A percentile compares a stretch with the other conserved stretches of the same genome.
Conservation (phyloP, 208 protist species). For the Leishmania martiniquensis region DNA sequence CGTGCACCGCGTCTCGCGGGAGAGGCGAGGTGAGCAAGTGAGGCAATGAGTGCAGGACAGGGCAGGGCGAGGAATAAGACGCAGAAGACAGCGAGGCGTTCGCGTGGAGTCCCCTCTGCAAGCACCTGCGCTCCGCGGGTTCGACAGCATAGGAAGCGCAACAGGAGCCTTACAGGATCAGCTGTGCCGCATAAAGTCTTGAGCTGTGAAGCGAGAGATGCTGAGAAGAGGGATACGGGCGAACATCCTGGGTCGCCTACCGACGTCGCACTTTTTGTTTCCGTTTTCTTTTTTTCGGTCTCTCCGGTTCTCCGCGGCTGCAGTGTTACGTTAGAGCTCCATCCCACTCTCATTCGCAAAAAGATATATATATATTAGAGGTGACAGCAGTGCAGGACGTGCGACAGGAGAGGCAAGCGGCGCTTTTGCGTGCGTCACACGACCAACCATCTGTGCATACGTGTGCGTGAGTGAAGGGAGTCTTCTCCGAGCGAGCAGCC, state of each 20-base stretch:
- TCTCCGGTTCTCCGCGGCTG: neutral
- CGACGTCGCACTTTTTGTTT: neutral
- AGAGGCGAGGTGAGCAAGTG: neutral
- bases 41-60: neutral
- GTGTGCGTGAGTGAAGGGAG: too few species aligned
- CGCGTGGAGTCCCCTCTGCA: neutral
- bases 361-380: too few species aligned
- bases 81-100: neutral
- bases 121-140: neutral
- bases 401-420: neutral
- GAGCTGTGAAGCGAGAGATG: neutral
- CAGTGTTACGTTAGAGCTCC: neutral
- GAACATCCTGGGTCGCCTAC: too few species aligned
- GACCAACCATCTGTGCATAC: neutral
- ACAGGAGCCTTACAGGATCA: neutral
- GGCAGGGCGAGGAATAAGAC: neutral
- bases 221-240: neutral
- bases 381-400: neutral
- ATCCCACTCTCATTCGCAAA: too few species aligned
- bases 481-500: neutral
- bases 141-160: neutral
- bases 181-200: neutral
- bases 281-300: neutral
- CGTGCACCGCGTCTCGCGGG: neutral
- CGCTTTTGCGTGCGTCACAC: neutral